Conservation (phyloP, 257 asterid genomes). For the Leonotis leonurus region DNA sequence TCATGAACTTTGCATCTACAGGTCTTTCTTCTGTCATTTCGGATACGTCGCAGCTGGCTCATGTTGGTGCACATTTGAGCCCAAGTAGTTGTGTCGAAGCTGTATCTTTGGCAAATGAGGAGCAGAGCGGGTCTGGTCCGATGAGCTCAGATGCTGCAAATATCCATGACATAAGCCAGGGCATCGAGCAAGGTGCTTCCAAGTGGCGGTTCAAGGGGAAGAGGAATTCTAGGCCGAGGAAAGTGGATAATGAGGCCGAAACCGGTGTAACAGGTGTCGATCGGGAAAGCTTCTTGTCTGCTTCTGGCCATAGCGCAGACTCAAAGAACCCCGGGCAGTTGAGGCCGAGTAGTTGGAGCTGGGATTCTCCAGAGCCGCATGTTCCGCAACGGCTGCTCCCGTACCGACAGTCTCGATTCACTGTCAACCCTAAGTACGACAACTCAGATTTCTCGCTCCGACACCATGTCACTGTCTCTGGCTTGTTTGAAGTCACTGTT, state of each 20-base stretch:
- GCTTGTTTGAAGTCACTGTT: constrained; percentile 51
- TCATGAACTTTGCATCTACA: constrained; percentile 10
- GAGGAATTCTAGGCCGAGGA: constrained; percentile 62
- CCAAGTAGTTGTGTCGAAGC: constrained; percentile 47
- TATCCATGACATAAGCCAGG: constrained; percentile 10
- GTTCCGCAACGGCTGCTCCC: constrained; percentile 61
- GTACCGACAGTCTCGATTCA: constrained; percentile 63
- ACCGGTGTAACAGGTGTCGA: constrained; percentile 23
- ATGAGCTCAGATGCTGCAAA: constrained; percentile 40
- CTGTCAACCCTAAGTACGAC: constrained; percentile 69
- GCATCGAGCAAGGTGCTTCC: constrained; percentile 43
- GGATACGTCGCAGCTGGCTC: constrained; percentile 34
- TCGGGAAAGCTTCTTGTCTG: constrained; percentile 8
- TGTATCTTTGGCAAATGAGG: constrained; percentile 34
- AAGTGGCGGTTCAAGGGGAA: constrained; percentile 78
- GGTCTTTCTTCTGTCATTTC: constrained; percentile 26
- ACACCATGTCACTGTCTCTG: constrained; percentile 29
- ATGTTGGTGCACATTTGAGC: constrained; percentile 35
- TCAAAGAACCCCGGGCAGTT: constrained; percentile 19
- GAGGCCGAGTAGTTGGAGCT: constrained; percentile 42
- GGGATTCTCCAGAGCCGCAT: constrained; percentile 26
- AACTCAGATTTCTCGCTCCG: constrained; percentile 43
- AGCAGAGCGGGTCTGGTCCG: constrained; percentile 39
- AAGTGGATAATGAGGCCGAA: constrained; percentile 32
- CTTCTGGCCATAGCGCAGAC: constrained; percentile 17